A percentile compares a stretch with the other conserved stretches of the same genome.
Evolutionary conservation across 169 alveolate species (phyloP).

Genomic region (Plasmodium cynomolgi): DNA sequence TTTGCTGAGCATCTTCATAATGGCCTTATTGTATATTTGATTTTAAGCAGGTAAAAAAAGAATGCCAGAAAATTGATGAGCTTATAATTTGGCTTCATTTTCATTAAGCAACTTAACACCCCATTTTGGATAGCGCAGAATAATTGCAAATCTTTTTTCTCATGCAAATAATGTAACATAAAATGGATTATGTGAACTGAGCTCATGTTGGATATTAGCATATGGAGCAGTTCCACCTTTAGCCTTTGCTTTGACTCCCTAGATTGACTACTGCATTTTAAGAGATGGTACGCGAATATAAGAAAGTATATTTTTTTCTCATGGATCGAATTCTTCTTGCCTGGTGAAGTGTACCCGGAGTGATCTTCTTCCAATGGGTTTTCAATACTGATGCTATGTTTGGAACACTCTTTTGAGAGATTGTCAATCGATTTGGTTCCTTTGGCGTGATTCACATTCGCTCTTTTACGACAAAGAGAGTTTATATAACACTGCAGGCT

Average conservation of each 20-base stretch:
- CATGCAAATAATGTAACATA: constrained; percentile 21
- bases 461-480: background rate
- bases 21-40: constrained; percentile 16
- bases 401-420: background rate
- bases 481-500: background rate
- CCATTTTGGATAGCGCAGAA: constrained; percentile 30
- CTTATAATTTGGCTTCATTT: constrained; percentile 16
- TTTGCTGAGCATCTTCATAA: constrained; percentile 12
- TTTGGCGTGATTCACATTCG: background rate
- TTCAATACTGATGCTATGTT: background rate
- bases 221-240: background rate
- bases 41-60: constrained; percentile 24
- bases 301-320: constrained; percentile 34
- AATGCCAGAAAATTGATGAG: constrained; percentile 21
- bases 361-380: background rate
- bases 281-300: constrained; percentile 33
- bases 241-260: background rate
- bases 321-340: background rate
- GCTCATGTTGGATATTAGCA: constrained; percentile 5
- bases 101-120: constrained; percentile 4
- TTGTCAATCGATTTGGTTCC: background rate
- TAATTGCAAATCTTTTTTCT: constrained; percentile 31
- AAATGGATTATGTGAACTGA: constrained; percentile 11
- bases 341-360: background rate
- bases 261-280: background rate